A percentile compares a stretch with the other conserved stretches of the same genome.
Evolutionary conservation across 2,329 filamentous ascomycete genomes (phyloP).

Genomic region (Microthyrium microscopicum): DNA sequence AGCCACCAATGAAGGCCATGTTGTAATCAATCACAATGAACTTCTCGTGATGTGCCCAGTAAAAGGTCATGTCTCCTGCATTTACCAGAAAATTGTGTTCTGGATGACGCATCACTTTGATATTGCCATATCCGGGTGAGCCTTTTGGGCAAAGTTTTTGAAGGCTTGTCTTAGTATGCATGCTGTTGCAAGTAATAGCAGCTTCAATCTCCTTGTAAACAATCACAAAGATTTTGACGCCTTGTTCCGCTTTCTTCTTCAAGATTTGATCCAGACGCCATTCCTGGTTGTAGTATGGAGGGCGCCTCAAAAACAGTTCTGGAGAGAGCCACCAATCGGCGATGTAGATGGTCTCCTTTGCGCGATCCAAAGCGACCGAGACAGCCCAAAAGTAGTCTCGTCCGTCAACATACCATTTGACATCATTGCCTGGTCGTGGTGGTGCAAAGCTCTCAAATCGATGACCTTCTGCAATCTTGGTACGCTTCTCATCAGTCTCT

Average conservation of each 20-base stretch:
- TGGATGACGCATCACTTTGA: conserved; percentile 74
- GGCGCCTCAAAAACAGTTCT: conserved; percentile 69
- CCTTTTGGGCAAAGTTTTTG: conserved; percentile 67
- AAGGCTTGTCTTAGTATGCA: conserved; percentile 79
- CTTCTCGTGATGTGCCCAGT: conserved; percentile 97
- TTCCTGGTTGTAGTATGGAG: conserved; percentile 66
- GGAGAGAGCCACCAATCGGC: conserved; percentile 94
- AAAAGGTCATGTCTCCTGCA: conserved; percentile 87
- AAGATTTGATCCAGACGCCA: conserved; percentile 75
- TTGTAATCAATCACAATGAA: conserved; percentile 90
- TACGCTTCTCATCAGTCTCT: conserved; percentile 64
- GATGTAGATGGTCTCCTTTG: conserved; percentile 89
- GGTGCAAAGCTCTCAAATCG: conserved; percentile 87
- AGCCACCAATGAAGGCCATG: conserved; percentile 79
- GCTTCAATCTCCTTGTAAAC: conserved; percentile 65
- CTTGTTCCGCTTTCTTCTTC: conserved; percentile 76
- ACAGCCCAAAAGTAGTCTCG: conserved; percentile 91
- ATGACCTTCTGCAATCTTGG: conserved; percentile 52
- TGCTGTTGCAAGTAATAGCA: conserved; percentile 71
- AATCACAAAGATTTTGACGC: conserved; percentile 85
- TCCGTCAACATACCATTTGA: conserved; percentile 97
- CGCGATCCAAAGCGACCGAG: conserved; percentile 72
- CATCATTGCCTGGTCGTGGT: conserved; percentile 63
- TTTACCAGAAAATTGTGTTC: conserved; percentile 94
- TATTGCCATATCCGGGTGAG: conserved; percentile 70